Evolutionary conservation across 495 filamentous ascomycete genomes (phyloP).

Genomic region (Tirmania nivea): DNA sequence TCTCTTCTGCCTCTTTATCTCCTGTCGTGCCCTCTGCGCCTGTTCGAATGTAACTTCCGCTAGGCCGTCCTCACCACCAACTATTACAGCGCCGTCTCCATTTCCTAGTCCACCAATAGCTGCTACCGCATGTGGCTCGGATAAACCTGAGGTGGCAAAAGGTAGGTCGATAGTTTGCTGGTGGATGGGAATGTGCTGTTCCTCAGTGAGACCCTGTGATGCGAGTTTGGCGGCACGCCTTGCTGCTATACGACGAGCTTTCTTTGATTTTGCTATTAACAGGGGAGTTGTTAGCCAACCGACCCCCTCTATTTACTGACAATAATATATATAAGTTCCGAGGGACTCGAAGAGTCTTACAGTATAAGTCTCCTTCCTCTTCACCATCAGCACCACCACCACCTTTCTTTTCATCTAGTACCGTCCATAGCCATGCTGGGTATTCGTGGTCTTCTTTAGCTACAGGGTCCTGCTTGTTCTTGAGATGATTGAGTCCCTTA

Average conservation of each 20-base stretch:
- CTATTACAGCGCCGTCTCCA: conserved; percentile 13
- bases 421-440: conserved; percentile 73
- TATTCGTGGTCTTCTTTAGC: conserved; percentile 70
- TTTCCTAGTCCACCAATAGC: conserved; percentile 2
- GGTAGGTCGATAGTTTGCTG: conserved; percentile 74
- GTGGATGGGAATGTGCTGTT: conserved; percentile 55
- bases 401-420: conserved; percentile 33
- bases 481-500: conserved; percentile 70
- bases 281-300: background rate
- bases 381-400: conserved; percentile 20
- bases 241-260: conserved; percentile 44
- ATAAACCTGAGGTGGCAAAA: conserved; percentile 24
- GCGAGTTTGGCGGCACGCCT: conserved; percentile 41
- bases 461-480: conserved; percentile 42
- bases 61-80: conserved; percentile 19
- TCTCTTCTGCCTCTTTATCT: conserved; percentile 48
- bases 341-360: conserved; percentile 31
- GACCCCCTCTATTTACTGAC: background rate
- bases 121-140: conserved; percentile 3
- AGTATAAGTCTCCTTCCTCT: conserved; percentile 42
- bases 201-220: conserved; percentile 38
- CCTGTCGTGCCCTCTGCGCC: conserved; percentile 37
- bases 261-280: conserved; percentile 51
- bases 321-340: background rate
- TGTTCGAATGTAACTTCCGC: conserved; percentile 35